A percentile compares a stretch with the other conserved stretches of the same genome.
phyloP scores from a whole-genome alignment of 148 eudicot species.

The Vaccinium macrocarpon region DNA sequence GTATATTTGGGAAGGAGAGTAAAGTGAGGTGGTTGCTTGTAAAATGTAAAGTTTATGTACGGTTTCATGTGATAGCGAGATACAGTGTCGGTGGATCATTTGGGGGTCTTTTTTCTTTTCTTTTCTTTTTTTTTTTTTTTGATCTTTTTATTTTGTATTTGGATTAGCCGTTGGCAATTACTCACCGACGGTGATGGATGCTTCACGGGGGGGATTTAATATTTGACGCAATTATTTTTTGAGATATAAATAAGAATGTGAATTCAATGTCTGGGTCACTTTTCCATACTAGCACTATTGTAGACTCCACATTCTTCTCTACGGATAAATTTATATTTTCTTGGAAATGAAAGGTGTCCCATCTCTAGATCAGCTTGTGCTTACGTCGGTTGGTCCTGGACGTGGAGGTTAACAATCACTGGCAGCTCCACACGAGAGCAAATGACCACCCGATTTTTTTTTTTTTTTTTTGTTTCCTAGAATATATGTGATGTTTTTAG shows the following conservation, averaged over 20 bases:
- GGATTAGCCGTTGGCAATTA: conserved; percentile 23
- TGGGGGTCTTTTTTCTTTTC: background rate
- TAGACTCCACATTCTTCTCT: too few species aligned
- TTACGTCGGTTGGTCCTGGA: too few species aligned
- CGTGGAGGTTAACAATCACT: too few species aligned
- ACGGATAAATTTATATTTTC: too few species aligned
- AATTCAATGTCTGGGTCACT: background rate
- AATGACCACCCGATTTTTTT: too few species aligned
- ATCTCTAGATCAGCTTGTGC: too few species aligned
- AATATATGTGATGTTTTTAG: too few species aligned
- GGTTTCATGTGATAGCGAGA: conserved; percentile 12
- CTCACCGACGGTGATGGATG: conserved; percentile 23
- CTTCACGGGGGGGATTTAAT: conserved; percentile 1
- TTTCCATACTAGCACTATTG: background rate
- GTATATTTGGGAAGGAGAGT: conserved; percentile 1
- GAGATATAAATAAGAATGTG: background rate
- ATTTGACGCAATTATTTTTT: background rate
- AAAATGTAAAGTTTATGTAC: background rate
- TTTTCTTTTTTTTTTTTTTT: too few species aligned
- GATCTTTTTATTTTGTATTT: background rate
- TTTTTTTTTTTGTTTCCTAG: too few species aligned
- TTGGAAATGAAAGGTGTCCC: too few species aligned
- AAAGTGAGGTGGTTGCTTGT: conserved; percentile 15
- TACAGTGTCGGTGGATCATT: conserved; percentile 18
- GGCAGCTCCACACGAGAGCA: too few species aligned